Base-by-base conservation (phyloP, 164 flowering plant genomes). In the Stephania yunnanensis region DNA sequence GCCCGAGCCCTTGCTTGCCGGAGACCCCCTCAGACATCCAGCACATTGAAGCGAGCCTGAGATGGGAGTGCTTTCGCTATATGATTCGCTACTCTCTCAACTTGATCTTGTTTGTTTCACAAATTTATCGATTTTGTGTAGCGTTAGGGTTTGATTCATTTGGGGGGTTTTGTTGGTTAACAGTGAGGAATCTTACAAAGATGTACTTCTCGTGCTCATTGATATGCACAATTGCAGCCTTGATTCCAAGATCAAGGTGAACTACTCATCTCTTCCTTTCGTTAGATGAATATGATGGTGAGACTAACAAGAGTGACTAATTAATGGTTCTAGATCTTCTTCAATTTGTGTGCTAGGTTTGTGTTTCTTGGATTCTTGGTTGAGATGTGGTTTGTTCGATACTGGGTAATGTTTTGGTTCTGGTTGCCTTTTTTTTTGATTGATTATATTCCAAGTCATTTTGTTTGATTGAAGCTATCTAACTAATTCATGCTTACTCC, bases 211-310 rank as follows among this genome's bases (percentile, higher is more conserved):
- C 36, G 98, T 88, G 12, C 87, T 95, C 9, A 92, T 95, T 50
- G 85, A 87, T 78, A 83, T 95, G 86, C 99, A 95, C 76, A 84
- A 78, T 71, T 95, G 98, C 72, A 87, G 91, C 79, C 92, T 92
- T 52, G 99, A 95, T 55, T 94, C 98, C 36, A 92, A 87, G 75
- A 90, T 95, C 79, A 92, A 86, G 83, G 87, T 89, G 96, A 91
- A 85, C 74, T 77, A 25, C 25, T n/a, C n/a, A 10, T 64, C 19
- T 66, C 4, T 42, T 53, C 70, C 17, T 5, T 9, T 61, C 0
- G 12, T n/a, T 55, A 25, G 25, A 25, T 25, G 25, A 25, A 25
- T 25, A 25, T 25, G 25, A 25, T 25, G 25, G 25, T 25, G 25
- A 25, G 25, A 25, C 25, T 25, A 25, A 25, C 25, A 25, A 25